Percentiles rank a stretch among this genome's conserved stretches.
These are phyloP conservation scores for Gastrolobium bilobum DNA, from an alignment of 306 rosid genomes.

Conservation along the genomic window DNA sequence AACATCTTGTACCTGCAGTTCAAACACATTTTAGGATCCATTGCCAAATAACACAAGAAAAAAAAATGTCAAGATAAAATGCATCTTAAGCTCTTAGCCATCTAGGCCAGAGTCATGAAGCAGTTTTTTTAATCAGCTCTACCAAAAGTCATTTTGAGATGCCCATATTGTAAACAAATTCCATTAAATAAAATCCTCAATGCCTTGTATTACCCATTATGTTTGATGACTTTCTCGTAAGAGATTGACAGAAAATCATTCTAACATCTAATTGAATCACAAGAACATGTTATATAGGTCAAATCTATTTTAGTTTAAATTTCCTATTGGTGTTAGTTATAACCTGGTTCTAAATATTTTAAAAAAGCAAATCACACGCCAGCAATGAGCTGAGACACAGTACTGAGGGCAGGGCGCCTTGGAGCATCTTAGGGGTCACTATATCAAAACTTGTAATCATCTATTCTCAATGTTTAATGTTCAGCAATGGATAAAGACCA, in stretches of 20 bases:
- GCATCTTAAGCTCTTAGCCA: conserved; percentile 13
- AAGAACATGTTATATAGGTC: background rate
- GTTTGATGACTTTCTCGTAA: background rate
- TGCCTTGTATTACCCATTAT: background rate
- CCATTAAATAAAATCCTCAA: background rate
- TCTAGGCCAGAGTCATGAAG: background rate
- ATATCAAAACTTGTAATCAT: background rate
- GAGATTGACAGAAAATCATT: background rate
- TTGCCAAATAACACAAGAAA: conserved; percentile 34
- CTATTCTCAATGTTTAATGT: conserved; percentile 2
- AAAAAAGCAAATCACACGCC: background rate
- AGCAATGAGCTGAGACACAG: background rate
- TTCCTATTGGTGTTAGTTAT: conserved; percentile 3
- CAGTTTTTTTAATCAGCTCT: conserved; percentile 14
- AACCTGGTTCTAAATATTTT: background rate
- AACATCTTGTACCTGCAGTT: conserved; percentile 62
- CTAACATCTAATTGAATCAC: background rate
- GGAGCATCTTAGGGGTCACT: background rate
- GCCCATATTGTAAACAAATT: background rate
- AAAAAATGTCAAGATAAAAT: conserved; percentile 13
- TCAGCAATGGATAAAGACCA: background rate
- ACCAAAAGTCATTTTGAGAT: background rate
- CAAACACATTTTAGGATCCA: conserved; percentile 28
- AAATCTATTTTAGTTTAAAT: conserved; percentile 8
- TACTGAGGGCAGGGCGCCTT: background rate